phyloP scores from a whole-genome alignment of 768 basidiomycete species.

The Clavaria fumosa region DNA sequence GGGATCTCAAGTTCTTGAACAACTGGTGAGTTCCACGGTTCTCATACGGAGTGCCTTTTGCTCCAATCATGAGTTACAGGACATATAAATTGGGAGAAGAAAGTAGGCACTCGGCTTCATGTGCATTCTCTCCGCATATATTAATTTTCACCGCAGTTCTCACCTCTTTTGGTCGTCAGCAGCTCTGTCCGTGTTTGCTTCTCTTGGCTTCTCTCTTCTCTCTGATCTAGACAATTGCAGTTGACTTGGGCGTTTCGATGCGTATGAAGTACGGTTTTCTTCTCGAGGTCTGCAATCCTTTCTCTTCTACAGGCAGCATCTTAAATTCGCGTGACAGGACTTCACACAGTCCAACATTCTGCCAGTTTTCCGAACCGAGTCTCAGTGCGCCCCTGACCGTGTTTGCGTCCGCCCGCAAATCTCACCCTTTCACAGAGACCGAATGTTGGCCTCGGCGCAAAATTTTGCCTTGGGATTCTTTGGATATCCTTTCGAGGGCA shows the following conservation, averaged over 20 bases:
- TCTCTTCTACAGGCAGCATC: not conserved
- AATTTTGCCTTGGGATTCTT: constrained; percentile 68
- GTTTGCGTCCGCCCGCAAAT: not conserved
- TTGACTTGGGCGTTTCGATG: constrained; percentile 53
- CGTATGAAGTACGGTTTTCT: constrained; percentile 70
- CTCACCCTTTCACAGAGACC: constrained; percentile 31
- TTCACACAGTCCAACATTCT: constrained; percentile 44
- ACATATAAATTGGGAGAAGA: constrained; percentile 85
- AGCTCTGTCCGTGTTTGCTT: constrained; percentile 42
- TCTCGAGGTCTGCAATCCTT: constrained; percentile 29
- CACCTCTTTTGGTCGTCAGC: constrained; percentile 83
- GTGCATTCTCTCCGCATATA: not conserved
- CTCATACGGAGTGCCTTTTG: constrained; percentile 3
- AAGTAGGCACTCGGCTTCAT: constrained; percentile 22
- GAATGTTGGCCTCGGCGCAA: constrained; percentile 49
- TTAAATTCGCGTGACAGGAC: constrained; percentile 22
- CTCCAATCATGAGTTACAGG: constrained; percentile 26
- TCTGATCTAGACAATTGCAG: constrained; percentile 18
- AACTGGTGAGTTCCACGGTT: constrained; percentile 40
- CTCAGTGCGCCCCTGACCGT: constrained; percentile 31
- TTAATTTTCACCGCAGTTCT: constrained; percentile 31
- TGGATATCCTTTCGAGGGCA: constrained; percentile 52
- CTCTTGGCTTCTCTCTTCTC: not conserved
- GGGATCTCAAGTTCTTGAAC: constrained; percentile 62
- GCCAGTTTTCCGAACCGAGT: constrained; percentile 70